Conservation (phyloP, 106 monocot species). For the Amphibolis antarctica region DNA sequence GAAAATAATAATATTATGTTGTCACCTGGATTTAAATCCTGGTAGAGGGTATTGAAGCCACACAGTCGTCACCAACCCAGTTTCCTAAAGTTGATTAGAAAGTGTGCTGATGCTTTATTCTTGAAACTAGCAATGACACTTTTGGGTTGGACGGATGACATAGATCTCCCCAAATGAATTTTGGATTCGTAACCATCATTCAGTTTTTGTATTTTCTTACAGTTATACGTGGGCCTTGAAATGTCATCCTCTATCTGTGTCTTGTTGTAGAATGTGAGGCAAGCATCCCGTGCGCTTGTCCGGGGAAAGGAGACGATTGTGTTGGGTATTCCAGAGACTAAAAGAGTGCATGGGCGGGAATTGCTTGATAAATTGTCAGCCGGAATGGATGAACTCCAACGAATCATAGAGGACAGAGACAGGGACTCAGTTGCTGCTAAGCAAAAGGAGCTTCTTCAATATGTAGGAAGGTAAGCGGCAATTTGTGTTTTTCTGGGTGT, state of each 20-base stretch:
- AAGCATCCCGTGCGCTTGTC: constrained; percentile 87
- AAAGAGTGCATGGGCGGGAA: constrained; percentile 64
- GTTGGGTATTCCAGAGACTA: constrained; percentile 57
- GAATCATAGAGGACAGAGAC: constrained; percentile 68
- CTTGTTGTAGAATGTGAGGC: constrained; percentile 62
- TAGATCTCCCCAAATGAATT: too few relatives aligned
- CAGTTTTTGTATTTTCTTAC: neutral
- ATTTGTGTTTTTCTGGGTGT: too few relatives aligned
- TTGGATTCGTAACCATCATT: too few relatives aligned
- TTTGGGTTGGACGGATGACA: too few relatives aligned
- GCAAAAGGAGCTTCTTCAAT: constrained; percentile 88
- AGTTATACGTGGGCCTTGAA: neutral
- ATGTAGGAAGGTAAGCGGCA: constrained; percentile 70
- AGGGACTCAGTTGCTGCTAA: constrained; percentile 78
- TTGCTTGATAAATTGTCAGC: constrained; percentile 51
- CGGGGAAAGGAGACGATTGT: constrained; percentile 73
- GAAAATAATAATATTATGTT: too few relatives aligned
- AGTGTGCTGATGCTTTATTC: too few relatives aligned
- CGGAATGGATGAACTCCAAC: constrained; percentile 73
- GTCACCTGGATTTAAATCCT: too few relatives aligned
- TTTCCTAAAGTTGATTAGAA: too few relatives aligned
- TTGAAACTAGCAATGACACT: too few relatives aligned
- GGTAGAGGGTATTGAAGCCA: too few relatives aligned
- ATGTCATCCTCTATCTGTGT: neutral
- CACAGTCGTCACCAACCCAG: too few relatives aligned